Percentiles rank a stretch among this genome's conserved stretches.
Conservation (phyloP, 2,329 filamentous ascomycete species). For the Xylaria digitata region DNA sequence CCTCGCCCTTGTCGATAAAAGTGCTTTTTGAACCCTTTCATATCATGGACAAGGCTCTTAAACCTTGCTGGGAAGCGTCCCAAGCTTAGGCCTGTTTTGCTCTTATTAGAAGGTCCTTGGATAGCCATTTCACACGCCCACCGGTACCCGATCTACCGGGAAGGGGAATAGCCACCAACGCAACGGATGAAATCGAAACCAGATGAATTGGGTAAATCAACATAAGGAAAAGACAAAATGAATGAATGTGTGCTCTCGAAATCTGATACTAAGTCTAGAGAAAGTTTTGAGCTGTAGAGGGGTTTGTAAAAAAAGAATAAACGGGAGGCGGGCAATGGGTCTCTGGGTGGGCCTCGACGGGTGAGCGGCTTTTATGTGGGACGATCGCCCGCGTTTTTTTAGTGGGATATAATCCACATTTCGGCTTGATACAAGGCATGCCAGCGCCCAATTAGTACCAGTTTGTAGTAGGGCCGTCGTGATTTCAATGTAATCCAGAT, state of each 20-base stretch:
- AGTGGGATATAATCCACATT: conserved; percentile 22
- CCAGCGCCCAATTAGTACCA: not conserved
- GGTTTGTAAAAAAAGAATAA: not conserved
- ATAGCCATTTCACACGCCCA: conserved; percentile 31
- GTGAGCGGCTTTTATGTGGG: conserved; percentile 34
- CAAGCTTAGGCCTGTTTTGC: conserved; percentile 37
- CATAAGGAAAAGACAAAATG: not conserved
- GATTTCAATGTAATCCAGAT: too few species aligned
- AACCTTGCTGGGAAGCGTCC: conserved; percentile 43
- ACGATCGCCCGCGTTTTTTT: conserved; percentile 29
- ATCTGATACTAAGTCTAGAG: not conserved
- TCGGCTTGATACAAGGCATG: conserved; percentile 19
- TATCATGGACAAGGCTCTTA: conserved; percentile 46
- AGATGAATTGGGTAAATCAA: not conserved
- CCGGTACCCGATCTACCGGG: conserved; percentile 19
- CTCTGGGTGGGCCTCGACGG: conserved; percentile 6
- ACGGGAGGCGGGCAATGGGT: not conserved
- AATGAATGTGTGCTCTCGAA: not conserved
- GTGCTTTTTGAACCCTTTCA: conserved; percentile 42
- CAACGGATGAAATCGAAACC: conserved; percentile 11
- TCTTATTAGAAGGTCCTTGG: conserved; percentile 36
- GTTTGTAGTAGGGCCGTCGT: not conserved
- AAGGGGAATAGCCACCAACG: conserved; percentile 5
- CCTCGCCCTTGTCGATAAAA: conserved; percentile 38
- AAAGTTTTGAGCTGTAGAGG: not conserved